Percentiles rank a stretch among this genome's conserved stretches.
Evolutionary conservation across 2,329 filamentous ascomycete genomes (phyloP).

Genomic region (Penicillium brevicompactum): DNA sequence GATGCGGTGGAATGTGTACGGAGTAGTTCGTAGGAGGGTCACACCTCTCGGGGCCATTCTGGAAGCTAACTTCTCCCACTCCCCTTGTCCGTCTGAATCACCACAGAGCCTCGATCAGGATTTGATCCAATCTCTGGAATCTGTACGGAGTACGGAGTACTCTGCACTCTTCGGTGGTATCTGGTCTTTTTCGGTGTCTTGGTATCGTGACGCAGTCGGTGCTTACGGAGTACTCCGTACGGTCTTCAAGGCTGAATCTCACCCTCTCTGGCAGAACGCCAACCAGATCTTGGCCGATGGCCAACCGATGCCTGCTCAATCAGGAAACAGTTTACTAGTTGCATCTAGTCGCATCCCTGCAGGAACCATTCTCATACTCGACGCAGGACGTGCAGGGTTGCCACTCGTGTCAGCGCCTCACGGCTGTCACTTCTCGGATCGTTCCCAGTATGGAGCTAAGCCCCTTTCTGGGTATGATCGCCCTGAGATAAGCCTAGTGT

Average conservation of each 20-base stretch:
- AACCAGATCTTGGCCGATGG: no score
- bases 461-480: slow-evolving; percentile 1
- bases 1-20: neutral
- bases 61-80: neutral
- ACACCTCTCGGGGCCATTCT: neutral
- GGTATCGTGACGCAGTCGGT: neutral
- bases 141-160: no score
- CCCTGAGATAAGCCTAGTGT: slow-evolving; percentile 1
- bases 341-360: slow-evolving; percentile 21
- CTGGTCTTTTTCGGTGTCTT: no score
- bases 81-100: slow-evolving; percentile 19
- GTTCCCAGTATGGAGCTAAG: slow-evolving; percentile 1
- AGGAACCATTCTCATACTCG: slow-evolving; percentile 19
- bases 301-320: neutral
- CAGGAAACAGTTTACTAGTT: slow-evolving; percentile 19
- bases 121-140: neutral
- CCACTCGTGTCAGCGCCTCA: slow-evolving; percentile 9
- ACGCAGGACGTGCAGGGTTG: slow-evolving; percentile 22
- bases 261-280: neutral
- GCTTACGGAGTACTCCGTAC: neutral
- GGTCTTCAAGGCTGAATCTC: neutral
- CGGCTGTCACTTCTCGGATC: slow-evolving; percentile 11
- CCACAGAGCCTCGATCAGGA: slow-evolving; percentile 13
- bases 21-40: no score
- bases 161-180: no score